Percentiles rank a stretch among this genome's conserved stretches.
These are phyloP conservation scores for Phytophthora hibernalis DNA, from an alignment of 352 stramenopile species.

Conservation along the genomic window DNA sequence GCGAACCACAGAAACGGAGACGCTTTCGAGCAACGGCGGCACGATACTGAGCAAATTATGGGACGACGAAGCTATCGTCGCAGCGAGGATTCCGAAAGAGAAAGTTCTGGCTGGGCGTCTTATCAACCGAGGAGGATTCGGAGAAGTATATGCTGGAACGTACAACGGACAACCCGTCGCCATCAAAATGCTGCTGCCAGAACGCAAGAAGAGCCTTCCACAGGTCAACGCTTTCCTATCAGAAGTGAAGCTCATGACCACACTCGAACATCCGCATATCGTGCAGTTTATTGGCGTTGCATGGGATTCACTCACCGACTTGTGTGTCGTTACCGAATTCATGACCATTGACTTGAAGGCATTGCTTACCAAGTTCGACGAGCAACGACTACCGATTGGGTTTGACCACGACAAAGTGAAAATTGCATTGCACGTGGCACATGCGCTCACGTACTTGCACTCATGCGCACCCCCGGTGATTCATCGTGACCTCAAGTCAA, in stretches of 20 bases:
- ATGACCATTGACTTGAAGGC: slow-evolving; percentile 48
- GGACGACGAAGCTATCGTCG: slow-evolving; percentile 48
- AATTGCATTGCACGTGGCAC: slow-evolving; percentile 35
- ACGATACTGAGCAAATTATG: slow-evolving; percentile 15
- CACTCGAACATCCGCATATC: slow-evolving; percentile 45
- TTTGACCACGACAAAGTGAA: slow-evolving; percentile 39
- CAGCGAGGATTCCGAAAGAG: slow-evolving; percentile 28
- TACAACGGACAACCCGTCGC: slow-evolving; percentile 39
- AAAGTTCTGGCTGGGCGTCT: slow-evolving; percentile 25
- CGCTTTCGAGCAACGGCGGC: slow-evolving; percentile 14
- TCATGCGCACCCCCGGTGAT: slow-evolving; percentile 43
- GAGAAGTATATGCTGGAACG: slow-evolving; percentile 34
- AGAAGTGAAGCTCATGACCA: slow-evolving; percentile 40
- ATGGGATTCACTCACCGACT: slow-evolving; percentile 45
- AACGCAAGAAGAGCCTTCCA: slow-evolving; percentile 33
- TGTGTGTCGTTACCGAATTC: slow-evolving; percentile 52
- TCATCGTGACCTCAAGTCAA: slow-evolving; percentile 52
- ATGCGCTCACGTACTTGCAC: slow-evolving; percentile 48
- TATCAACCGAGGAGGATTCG: slow-evolving; percentile 34
- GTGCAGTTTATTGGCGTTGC: slow-evolving; percentile 54
- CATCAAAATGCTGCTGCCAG: slow-evolving; percentile 37
- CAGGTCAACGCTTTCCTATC: slow-evolving; percentile 40
- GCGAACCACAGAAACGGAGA: slow-evolving; percentile 14
- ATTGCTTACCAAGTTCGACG: slow-evolving; percentile 38
- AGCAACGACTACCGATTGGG: slow-evolving; percentile 18